phyloP scores from a whole-genome alignment of 352 stramenopile genomes.

The Blastocystis sp. region DNA sequence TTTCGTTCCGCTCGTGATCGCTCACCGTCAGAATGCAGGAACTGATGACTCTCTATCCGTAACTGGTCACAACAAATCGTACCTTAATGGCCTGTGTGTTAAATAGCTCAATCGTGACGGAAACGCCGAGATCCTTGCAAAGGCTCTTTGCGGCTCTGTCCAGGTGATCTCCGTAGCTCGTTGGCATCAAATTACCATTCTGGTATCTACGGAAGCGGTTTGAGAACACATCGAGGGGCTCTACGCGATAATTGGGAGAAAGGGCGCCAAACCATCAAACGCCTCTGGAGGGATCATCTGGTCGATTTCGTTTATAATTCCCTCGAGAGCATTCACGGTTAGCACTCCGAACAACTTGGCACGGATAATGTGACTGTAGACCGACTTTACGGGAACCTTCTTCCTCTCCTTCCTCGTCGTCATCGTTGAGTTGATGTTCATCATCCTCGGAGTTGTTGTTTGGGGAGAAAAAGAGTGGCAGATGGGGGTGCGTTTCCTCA shows the following conservation, averaged over 20 bases:
- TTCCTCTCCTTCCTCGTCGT: slow-evolving; percentile 56
- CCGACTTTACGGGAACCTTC: slow-evolving; percentile 63
- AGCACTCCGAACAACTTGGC: slow-evolving; percentile 67
- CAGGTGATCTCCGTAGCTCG: slow-evolving; percentile 66
- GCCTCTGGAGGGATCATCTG: slow-evolving; percentile 40
- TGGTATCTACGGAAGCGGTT: slow-evolving; percentile 53
- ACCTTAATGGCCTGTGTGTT: slow-evolving; percentile 70
- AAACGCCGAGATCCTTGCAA: slow-evolving; percentile 64
- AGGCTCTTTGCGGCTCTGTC: slow-evolving; percentile 64
- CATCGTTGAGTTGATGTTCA: slow-evolving; percentile 7
- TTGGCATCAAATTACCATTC: slow-evolving; percentile 60
- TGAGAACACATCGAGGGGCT: slow-evolving; percentile 59
- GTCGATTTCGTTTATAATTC: slow-evolving; percentile 67
- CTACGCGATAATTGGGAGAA: neutral
- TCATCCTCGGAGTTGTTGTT: too few relatives aligned
- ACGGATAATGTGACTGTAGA: slow-evolving; percentile 51
- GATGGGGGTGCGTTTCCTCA: too few relatives aligned
- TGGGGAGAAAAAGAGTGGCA: too few relatives aligned
- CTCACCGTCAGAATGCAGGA: slow-evolving; percentile 20
- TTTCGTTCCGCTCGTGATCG: slow-evolving; percentile 7
- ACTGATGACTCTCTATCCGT: slow-evolving; percentile 56
- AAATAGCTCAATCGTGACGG: slow-evolving; percentile 64
- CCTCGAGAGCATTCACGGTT: slow-evolving; percentile 68
- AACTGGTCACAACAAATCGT: neutral
- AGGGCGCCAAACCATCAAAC: slow-evolving; percentile 1